These are phyloP conservation scores for Schizothecium vesticola DNA, from an alignment of 495 filamentous ascomycete genomes.

Conservation along the genomic window DNA sequence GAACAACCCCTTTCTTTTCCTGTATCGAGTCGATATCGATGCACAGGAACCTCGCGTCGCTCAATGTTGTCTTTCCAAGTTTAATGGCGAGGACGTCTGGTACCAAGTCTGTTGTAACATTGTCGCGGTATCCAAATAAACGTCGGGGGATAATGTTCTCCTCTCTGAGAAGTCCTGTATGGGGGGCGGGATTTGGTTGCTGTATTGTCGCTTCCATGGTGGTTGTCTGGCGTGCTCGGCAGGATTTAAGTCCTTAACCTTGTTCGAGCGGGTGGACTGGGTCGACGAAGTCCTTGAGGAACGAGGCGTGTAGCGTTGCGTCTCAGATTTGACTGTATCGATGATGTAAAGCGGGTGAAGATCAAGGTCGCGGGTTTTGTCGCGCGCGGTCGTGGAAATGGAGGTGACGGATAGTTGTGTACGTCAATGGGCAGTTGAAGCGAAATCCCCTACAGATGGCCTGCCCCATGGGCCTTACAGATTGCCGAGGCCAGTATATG, in stretches of 20 bases:
- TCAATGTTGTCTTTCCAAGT: conserved; percentile 16
- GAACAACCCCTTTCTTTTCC: conserved; percentile 13
- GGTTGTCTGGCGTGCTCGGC: not conserved
- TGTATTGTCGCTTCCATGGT: not conserved
- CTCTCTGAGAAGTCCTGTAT: conserved; percentile 15
- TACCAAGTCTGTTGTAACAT: not conserved
- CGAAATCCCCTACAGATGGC: too few relatives aligned
- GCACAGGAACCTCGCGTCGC: conserved; percentile 17
- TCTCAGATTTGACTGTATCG: too few relatives aligned
- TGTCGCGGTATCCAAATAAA: conserved; percentile 15
- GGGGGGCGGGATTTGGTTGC: not conserved
- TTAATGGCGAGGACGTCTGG: conserved; percentile 5
- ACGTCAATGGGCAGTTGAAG: too few relatives aligned
- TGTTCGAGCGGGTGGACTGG: not conserved
- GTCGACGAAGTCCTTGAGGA: not conserved
- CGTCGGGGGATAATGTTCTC: conserved; percentile 17
- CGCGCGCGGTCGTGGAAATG: too few relatives aligned
- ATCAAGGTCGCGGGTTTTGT: too few relatives aligned
- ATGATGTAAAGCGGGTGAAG: too few relatives aligned
- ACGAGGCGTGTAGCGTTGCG: not conserved
- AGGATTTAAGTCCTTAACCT: not conserved
- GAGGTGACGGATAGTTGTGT: too few relatives aligned
- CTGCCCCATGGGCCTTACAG: too few relatives aligned
- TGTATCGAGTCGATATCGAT: conserved; percentile 21
- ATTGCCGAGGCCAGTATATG: too few relatives aligned